Base-by-base conservation (phyloP, 1,139 yeast species). In the Nadsonia starkeyi-henricii region DNA sequence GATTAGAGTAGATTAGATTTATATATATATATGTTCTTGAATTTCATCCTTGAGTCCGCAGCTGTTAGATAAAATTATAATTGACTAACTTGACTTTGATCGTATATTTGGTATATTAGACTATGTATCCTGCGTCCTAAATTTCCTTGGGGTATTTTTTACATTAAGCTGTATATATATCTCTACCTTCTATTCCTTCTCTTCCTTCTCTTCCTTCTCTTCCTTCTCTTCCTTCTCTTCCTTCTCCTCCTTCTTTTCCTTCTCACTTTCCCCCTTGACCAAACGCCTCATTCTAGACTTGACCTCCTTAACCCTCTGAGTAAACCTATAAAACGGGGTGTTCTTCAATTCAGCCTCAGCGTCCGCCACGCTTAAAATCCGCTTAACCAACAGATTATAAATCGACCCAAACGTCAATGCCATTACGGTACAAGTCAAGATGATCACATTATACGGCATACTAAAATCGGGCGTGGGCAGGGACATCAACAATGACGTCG, bases 381-480 rank as follows among this genome's bases (percentile, higher is more conserved):
- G 74, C 59, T 89, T 85, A 20, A 82, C 79, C 44, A 91, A 62
- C 50, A 89, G 69, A 58, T 91, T 89, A 68, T 81, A 88, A 8
- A 89, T 61, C 0, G 93, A 78, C 2, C 98, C 98, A 67, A 89
- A 91, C 0, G 91, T 81, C 52, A 91, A 68, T 0, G 98, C 89
- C 84, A 91, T 83, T 12, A 88, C 83, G 0, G 98, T 93, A 21
- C 96, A 85, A 0, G 97, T 85, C 54, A 93, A 71, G 46, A 93
- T 93, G 52, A 93, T 91, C 45, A 93, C 99, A 60, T 93, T 93
- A 63, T 93, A 93, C 1, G 98, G 98, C 99, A 93, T 93, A 52
- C 95, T 85, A 65, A 93, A 93, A 68, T 93, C 99, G 0, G 99
- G 99, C 0, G 97, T 93, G 1, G 98, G 96, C 48, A 93, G 72